Evolutionary conservation across 805 yeast genomes (phyloP).

Genomic region (Wickerhamomyces silvicola): DNA sequence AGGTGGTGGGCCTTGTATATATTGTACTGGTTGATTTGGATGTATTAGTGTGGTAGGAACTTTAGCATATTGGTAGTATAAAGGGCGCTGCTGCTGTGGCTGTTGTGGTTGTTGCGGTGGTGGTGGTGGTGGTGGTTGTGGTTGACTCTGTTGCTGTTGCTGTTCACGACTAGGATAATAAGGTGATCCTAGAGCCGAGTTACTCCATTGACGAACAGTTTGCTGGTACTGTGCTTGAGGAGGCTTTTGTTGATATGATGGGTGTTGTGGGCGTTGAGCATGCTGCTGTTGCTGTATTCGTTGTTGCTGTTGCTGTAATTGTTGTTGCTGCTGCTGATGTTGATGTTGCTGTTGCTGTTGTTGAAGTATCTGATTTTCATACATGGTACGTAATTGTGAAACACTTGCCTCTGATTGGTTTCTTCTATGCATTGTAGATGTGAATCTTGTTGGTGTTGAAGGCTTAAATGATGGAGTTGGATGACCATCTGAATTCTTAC

Average conservation of each 20-base stretch:
- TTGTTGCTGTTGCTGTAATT: constrained; percentile 1
- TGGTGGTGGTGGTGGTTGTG: constrained; percentile 4
- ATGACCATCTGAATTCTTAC: too few species aligned
- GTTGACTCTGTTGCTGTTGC: constrained; percentile 1
- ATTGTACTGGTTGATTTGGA: constrained; percentile 1
- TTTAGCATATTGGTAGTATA: constrained; percentile 4
- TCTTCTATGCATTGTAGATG: constrained; percentile 14
- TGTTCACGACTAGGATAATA: neutral
- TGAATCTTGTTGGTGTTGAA: constrained; percentile 2
- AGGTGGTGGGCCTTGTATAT: constrained; percentile 1
- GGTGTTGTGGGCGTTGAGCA: constrained; percentile 9
- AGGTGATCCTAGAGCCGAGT: neutral
- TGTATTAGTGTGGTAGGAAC: constrained; percentile 1
- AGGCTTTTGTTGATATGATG: constrained; percentile 7
- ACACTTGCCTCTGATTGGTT: constrained; percentile 25
- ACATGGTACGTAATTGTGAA: constrained; percentile 18
- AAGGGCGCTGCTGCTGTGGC: constrained; percentile 5
- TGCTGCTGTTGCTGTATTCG: constrained; percentile 7
- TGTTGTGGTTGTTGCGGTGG: constrained; percentile 5
- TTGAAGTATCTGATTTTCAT: constrained; percentile 10
- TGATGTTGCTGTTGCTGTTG: constrained; percentile 2
- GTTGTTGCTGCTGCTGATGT: constrained; percentile 2
- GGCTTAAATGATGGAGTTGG: neutral
- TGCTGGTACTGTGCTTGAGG: constrained; percentile 1
- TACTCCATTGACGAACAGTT: neutral